A percentile compares a stretch with the other conserved stretches of the same genome.
Evolutionary conservation across 257 asterid species (phyloP).

Genomic region (Eustoma russellianum): DNA sequence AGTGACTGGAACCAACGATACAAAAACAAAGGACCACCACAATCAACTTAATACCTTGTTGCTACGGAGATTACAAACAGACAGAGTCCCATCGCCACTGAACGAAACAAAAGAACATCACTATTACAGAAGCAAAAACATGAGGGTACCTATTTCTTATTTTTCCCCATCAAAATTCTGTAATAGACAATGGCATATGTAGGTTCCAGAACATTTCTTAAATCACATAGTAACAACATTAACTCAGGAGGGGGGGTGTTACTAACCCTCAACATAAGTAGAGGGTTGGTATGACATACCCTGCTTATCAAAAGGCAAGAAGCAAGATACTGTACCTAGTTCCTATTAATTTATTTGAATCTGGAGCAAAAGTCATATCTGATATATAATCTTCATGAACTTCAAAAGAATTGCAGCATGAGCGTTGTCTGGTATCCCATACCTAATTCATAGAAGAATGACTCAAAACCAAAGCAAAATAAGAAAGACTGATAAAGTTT

Average conservation of each 20-base stretch:
- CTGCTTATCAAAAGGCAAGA: not conserved
- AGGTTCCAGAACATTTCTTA: too few relatives aligned
- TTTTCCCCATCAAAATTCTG: too few relatives aligned
- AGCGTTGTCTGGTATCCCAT: slow-evolving; percentile 87
- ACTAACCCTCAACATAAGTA: too few relatives aligned
- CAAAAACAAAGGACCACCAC: not conserved
- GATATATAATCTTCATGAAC: slow-evolving; percentile 83
- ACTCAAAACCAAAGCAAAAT: slow-evolving; percentile 1
- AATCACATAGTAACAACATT: too few relatives aligned
- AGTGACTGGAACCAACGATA: not conserved
- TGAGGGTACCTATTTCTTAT: too few relatives aligned
- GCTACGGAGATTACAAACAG: slow-evolving; percentile 91
- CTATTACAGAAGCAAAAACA: too few relatives aligned
- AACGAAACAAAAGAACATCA: slow-evolving; percentile 5
- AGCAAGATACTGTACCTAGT: slow-evolving; percentile 43
- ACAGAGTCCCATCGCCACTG: slow-evolving; percentile 93
- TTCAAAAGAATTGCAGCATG: slow-evolving; percentile 61
- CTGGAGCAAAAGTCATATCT: slow-evolving; percentile 74
- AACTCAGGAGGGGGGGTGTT: too few relatives aligned
- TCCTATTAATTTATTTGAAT: slow-evolving; percentile 65
- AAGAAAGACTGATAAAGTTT: too few relatives aligned
- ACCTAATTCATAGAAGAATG: slow-evolving; percentile 33
- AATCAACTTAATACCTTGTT: slow-evolving; percentile 44
- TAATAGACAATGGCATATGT: too few relatives aligned
- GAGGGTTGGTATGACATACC: too few relatives aligned